Evolutionary conservation across 495 filamentous ascomycete species (phyloP).

Genomic region (Penicillium atrosanguineum): DNA sequence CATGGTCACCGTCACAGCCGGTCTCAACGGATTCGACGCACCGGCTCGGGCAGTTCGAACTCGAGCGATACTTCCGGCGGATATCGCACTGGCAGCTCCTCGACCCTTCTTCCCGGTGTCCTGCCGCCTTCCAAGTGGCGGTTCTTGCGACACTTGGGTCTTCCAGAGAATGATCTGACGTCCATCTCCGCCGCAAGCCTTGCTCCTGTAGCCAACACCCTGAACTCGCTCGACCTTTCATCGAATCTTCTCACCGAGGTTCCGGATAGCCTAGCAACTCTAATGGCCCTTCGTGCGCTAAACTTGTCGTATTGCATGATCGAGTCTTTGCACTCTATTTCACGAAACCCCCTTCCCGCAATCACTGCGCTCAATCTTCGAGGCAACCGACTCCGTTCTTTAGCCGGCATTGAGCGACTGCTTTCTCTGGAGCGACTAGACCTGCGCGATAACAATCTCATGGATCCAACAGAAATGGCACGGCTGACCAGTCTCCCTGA

Average conservation of each 20-base stretch:
- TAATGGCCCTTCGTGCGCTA: conserved; percentile 79
- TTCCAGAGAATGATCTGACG: conserved; percentile 88
- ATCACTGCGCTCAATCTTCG: conserved; percentile 92
- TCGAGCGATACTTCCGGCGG: conserved; percentile 72
- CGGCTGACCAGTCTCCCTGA: conserved; percentile 87
- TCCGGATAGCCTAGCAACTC: conserved; percentile 78
- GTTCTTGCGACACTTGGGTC: conserved; percentile 84
- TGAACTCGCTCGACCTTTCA: conserved; percentile 89
- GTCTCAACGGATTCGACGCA: conserved; percentile 69
- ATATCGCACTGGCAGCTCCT: conserved; percentile 68
- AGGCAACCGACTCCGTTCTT: conserved; percentile 80
- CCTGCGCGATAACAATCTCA: conserved; percentile 84
- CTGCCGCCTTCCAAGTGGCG: conserved; percentile 89
- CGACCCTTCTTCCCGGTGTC: conserved; percentile 63
- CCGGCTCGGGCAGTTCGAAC: conserved; percentile 87
- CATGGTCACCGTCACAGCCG: conserved; percentile 61
- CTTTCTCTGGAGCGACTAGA: conserved; percentile 87
- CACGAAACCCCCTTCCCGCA: conserved; percentile 82
- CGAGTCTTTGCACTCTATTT: conserved; percentile 84
- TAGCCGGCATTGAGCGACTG: conserved; percentile 87
- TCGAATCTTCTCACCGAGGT: conserved; percentile 88
- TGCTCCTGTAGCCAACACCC: conserved; percentile 74
- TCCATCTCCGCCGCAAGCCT: conserved; percentile 71
- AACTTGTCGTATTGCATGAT: conserved; percentile 98
- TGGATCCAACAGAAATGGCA: conserved; percentile 86